Percentiles rank a stretch among this genome's conserved stretches.
Conservation (phyloP, 306 rosid species). For the Cucumis hystrix region DNA sequence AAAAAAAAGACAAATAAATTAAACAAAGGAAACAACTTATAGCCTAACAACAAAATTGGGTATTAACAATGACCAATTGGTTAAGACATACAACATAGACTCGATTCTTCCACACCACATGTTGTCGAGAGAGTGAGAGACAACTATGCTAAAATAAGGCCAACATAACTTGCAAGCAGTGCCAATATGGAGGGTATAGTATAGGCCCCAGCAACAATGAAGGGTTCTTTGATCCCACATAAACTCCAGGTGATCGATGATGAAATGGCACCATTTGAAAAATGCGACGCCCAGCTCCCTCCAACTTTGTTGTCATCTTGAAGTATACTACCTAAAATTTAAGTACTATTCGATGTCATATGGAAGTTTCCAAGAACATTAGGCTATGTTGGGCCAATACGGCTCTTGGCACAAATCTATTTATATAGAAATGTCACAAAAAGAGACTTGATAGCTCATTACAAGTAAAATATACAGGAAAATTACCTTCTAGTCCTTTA, state of each 20-base stretch:
- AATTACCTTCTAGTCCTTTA: too few species aligned
- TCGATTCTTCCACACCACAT: neutral
- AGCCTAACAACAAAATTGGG: neutral
- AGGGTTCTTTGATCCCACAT: conserved; percentile 57
- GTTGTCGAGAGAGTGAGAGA: neutral
- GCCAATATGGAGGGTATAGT: conserved; percentile 58
- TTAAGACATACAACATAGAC: neutral
- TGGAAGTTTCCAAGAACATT: neutral
- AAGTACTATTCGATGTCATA: conserved; percentile 2
- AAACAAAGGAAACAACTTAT: too few species aligned
- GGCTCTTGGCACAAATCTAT: neutral
- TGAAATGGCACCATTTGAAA: conserved; percentile 64
- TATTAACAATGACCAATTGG: neutral
- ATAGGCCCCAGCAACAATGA: conserved; percentile 72
- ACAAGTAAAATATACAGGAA: neutral
- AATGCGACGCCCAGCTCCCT: conserved; percentile 31
- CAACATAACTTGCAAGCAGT: conserved; percentile 63
- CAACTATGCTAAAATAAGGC: conserved; percentile 61
- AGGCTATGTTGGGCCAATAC: neutral
- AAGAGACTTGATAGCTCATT: neutral
- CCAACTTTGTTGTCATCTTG: conserved; percentile 30
- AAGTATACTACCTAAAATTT: conserved; percentile 37
- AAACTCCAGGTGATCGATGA: conserved; percentile 49
- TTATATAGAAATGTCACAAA: neutral
- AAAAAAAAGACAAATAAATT: neutral